These are phyloP conservation scores for Metschnikowia cerradonensis DNA, from an alignment of 805 yeast genomes.

Conservation along the genomic window DNA sequence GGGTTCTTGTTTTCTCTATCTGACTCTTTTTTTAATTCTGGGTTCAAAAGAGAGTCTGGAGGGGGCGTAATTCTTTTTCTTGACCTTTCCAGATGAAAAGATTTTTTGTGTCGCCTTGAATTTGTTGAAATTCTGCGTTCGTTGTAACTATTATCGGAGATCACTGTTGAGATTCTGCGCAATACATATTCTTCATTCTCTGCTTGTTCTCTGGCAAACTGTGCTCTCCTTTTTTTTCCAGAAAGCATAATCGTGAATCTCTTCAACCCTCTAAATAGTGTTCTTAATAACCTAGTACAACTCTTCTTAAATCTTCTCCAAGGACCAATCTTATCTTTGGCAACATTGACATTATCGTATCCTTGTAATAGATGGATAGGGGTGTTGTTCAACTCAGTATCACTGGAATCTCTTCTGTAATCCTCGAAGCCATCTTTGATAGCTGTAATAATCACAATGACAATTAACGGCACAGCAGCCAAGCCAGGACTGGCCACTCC, in stretches of 20 bases:
- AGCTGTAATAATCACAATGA: slow-evolving; percentile 70
- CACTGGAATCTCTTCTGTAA: slow-evolving; percentile 66
- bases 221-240: slow-evolving; percentile 22
- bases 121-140: slow-evolving; percentile 9
- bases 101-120: slow-evolving; percentile 11
- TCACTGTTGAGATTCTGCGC: slow-evolving; percentile 35
- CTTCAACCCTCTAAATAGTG: slow-evolving; percentile 18
- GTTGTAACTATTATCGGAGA: slow-evolving; percentile 28
- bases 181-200: slow-evolving; percentile 26
- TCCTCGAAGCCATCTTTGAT: slow-evolving; percentile 80
- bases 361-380: slow-evolving; percentile 55
- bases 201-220: slow-evolving; percentile 23
- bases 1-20: slow-evolving; percentile 1
- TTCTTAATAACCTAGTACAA: slow-evolving; percentile 33
- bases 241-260: slow-evolving; percentile 25
- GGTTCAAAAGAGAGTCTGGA: slow-evolving; percentile 23
- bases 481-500: slow-evolving; percentile 79
- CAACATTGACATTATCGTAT: slow-evolving; percentile 54
- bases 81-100: slow-evolving; percentile 14
- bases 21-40: slow-evolving; percentile 12
- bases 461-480: slow-evolving; percentile 74
- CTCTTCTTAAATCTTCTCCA: slow-evolving; percentile 72
- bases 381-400: slow-evolving; percentile 69
- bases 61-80: slow-evolving; percentile 8
- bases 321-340: slow-evolving; percentile 46